Evolutionary conservation across 116 monocot species (phyloP), one percentile per base, ranked within the genome.

Genomic region (Dioscorea cayenensis): DNA sequence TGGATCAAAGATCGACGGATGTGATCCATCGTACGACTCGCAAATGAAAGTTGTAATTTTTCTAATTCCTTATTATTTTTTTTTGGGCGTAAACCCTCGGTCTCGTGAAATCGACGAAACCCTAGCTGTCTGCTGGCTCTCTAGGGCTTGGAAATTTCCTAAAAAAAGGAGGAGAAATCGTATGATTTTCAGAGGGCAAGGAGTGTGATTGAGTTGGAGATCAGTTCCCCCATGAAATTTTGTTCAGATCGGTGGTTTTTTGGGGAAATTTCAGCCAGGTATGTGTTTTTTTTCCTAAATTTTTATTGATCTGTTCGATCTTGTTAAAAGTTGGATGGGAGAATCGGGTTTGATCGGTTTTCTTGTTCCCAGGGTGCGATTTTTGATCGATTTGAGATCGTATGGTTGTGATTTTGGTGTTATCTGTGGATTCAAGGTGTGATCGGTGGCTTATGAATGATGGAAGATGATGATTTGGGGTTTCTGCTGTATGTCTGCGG

Each of bases 381-480:
- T 69, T 38, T 52, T 51, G 66, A 14, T 13, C 6, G 23, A 66
- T 70, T 73, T 73, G 66, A 36, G 25, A 21, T 25, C 52, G 19
- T 65, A 49, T 68, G 78, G 16, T 72, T 20, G 66, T 28, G 73
- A n/a, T 68, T 72, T 14, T 60, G 36, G 51, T 36, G 73, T 6
- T 68, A 66, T 84, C 79, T 93, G 77, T 83, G 74, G 17, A 64
- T 77, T 80, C 77, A 80, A 73, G 81, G 70, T 76, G 79, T 77
- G n/a, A 66, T 72, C 66, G 63, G 65, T 66, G 70, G 27, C 14
- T 49, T 68, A 79, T 85, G 80, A 71, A 73, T 82, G 69, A 82
- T 88, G 76, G 79, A 73, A 66, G 79, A 77, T 85, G 79, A 74
- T 66, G 77, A 75, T 83, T 83, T 80, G 87, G 81, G 81, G 21